Base-by-base conservation (phyloP, 768 basidiomycete species). In the Pholiota microspora region DNA sequence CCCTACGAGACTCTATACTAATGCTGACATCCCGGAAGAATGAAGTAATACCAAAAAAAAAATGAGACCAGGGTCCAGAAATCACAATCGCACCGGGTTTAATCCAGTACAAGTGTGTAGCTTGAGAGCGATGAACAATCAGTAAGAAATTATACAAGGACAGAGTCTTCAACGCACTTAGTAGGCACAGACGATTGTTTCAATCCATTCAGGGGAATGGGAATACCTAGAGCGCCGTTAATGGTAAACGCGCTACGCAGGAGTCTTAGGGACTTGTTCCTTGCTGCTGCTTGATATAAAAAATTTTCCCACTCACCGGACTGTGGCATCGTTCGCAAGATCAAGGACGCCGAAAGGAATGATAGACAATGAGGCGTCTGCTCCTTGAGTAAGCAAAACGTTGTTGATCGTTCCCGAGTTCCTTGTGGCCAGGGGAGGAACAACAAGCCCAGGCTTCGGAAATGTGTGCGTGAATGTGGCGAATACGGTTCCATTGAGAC, bases 401-500 rank as follows among this genome's bases (percentile, higher is more conserved):
- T 85, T 73, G 8, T 67, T 62, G 54, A 86, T 76, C 12, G 62
- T 71, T 3, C 85, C 85, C n/a, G 81, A 82, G 65, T 84, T 85
- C 34, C 75, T 77, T 1, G 74, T 77, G 45, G 76, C 65, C 12
- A 71, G 61, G 38, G 76, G 70, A 4, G 77, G 72, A 2, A 84
- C 76, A 13, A 81, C 68, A 34, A 83, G 68, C 44, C 49, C 49
- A 28, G 81, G 81, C 35, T 60, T 69, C 51, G 71, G 61, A 71
- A 86, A 87, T 3, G 73, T 70, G 55, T 84, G 78, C 59, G 80
- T 76, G 65, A 87, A 87, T 31, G 73, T 73, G 16, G 86, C 82
- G 60, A 75, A 88, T 29, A 71, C 74, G 31, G 77, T 76, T 9
- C 76, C 79, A 53, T 84, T 76, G 45, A 88, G 66, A 1, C 79